These are phyloP conservation scores for Yarrowia keelungensis DNA, from an alignment of 805 yeast species.

Conservation along the genomic window DNA sequence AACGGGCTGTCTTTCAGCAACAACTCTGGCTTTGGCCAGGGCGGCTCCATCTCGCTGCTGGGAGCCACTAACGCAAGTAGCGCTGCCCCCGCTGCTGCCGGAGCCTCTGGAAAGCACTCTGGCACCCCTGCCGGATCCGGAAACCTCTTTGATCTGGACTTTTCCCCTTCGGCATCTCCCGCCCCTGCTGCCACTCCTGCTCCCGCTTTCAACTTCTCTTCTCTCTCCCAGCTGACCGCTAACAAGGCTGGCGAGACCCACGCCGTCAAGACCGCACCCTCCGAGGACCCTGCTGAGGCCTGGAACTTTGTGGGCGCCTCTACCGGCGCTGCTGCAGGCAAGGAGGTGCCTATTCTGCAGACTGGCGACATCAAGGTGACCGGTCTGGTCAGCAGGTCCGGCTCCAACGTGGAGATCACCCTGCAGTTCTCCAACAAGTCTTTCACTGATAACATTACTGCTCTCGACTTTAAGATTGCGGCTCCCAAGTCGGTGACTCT, in stretches of 20 bases:
- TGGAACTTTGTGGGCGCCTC: constrained; percentile 37
- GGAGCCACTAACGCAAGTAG: constrained; percentile 46
- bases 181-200: constrained; percentile 42
- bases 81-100: constrained; percentile 42
- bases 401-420: constrained; percentile 54
- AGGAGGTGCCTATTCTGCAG: constrained; percentile 11
- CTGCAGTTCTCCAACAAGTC: constrained; percentile 60
- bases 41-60: constrained; percentile 59
- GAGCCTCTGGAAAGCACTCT: constrained; percentile 38
- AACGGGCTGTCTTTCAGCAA: constrained; percentile 66
- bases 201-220: constrained; percentile 31
- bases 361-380: constrained; percentile 32
- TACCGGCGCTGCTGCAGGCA: constrained; percentile 3
- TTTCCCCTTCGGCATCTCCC: constrained; percentile 41
- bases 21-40: constrained; percentile 57
- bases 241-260: constrained; percentile 33
- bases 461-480: constrained; percentile 68
- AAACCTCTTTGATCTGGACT: constrained; percentile 41
- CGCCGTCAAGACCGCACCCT: constrained; percentile 28
- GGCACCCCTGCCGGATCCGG: constrained; percentile 40
- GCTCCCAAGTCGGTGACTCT: constrained; percentile 70
- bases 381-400: constrained; percentile 48
- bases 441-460: constrained; percentile 52
- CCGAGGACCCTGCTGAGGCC: constrained; percentile 24
- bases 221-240: constrained; percentile 36